These are phyloP conservation scores for Dothistroma septosporum DNA, from an alignment of 2,329 filamentous ascomycete species.

Conservation along the genomic window DNA sequence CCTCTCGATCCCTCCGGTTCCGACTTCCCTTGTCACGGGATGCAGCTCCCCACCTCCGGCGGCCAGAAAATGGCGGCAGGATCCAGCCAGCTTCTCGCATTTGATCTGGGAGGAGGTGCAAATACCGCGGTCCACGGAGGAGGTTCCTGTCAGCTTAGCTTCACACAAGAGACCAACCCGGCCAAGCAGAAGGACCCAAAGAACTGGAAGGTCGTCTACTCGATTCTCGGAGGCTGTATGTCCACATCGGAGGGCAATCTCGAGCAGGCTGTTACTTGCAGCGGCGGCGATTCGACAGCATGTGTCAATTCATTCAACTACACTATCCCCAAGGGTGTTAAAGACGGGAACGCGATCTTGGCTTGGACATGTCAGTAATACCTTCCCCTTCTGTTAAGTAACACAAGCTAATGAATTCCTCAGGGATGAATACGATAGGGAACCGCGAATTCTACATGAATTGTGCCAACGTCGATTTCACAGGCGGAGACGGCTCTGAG, in stretches of 20 bases:
- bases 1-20: slow-evolving; percentile 59
- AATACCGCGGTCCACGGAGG: slow-evolving; percentile 81
- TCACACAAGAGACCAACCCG: slow-evolving; percentile 73
- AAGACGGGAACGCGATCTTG: slow-evolving; percentile 71
- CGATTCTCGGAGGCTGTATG: slow-evolving; percentile 79
- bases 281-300: slow-evolving; percentile 26
- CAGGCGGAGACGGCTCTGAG: slow-evolving; percentile 51
- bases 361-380: slow-evolving; percentile 70
- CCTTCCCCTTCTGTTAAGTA: too few species aligned
- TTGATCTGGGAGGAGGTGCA: slow-evolving; percentile 46
- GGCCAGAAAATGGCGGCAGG: slow-evolving; percentile 60
- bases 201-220: slow-evolving; percentile 85
- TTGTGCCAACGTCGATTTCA: slow-evolving; percentile 72
- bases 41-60: slow-evolving; percentile 44
- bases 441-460: slow-evolving; percentile 99
- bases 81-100: slow-evolving; percentile 56
- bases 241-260: too few species aligned
- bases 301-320: slow-evolving; percentile 60
- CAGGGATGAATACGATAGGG: slow-evolving; percentile 75
- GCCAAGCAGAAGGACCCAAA: slow-evolving; percentile 53
- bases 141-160: slow-evolving; percentile 82
- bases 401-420: too few species aligned
- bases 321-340: slow-evolving; percentile 66
- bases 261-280: slow-evolving; percentile 27
- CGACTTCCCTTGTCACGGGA: slow-evolving; percentile 80